Evolutionary conservation across 2,329 filamentous ascomycete species (phyloP).

Genomic region (Hymenoscyphus infarciens): DNA sequence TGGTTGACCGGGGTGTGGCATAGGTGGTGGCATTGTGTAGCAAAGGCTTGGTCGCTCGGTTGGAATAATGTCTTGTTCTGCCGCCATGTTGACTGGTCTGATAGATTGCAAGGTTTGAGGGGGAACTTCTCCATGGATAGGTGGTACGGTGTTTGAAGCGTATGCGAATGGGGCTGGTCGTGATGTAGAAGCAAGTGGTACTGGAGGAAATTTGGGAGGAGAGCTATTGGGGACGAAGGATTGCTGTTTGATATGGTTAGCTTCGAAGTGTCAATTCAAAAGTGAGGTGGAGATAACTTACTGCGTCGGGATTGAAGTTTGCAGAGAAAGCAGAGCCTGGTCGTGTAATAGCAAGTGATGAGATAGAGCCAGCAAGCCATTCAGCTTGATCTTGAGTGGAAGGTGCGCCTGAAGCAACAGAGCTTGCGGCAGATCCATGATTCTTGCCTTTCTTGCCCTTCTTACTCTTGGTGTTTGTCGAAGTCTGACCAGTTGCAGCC

Average conservation of each 20-base stretch:
- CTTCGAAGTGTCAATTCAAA: not conserved
- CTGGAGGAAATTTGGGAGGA: not conserved
- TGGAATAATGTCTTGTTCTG: not conserved
- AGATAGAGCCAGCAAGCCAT: no score
- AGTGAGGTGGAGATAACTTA: constrained; percentile 2
- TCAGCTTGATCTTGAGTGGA: no score
- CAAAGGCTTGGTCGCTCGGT: not conserved
- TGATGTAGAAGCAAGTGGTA: not conserved
- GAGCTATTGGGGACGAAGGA: not conserved
- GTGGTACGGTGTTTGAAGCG: not conserved
- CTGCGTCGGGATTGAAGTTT: not conserved
- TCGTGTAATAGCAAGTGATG: not conserved
- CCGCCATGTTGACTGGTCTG: no score
- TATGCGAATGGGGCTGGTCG: not conserved
- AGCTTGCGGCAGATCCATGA: not conserved
- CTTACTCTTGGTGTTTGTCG: not conserved
- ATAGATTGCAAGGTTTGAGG: no score
- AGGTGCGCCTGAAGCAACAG: not conserved
- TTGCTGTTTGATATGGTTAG: not conserved
- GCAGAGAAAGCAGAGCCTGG: not conserved
- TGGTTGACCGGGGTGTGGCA: not conserved
- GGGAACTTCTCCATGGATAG: not conserved
- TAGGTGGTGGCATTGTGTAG: not conserved
- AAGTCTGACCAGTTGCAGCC: not conserved
- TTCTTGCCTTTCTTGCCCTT: constrained; percentile 2